Conservation (phyloP, 2,329 filamentous ascomycete genomes). For the Lasiodiplodia sp. region DNA sequence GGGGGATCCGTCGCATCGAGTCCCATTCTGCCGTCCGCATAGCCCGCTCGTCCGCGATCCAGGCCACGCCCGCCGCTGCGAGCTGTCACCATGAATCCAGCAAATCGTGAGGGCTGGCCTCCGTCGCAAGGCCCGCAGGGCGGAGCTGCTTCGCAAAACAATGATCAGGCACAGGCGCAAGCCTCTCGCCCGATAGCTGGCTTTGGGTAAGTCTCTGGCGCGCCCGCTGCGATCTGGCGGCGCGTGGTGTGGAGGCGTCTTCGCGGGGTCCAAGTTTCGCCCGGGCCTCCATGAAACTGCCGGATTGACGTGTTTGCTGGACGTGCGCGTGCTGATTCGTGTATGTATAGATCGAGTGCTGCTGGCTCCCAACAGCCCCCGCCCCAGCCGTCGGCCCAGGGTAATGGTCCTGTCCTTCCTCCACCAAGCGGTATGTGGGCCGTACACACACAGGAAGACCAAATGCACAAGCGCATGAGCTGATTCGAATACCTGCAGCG, state of each 20-base stretch:
- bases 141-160: conserved; percentile 56
- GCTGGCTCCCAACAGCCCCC: conserved; percentile 41
- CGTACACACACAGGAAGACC: background rate
- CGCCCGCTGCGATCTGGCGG: background rate
- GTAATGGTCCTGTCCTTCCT: conserved; percentile 47
- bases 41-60: background rate
- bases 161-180: conserved; percentile 45
- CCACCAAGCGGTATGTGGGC: conserved; percentile 47
- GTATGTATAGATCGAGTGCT: conserved; percentile 40
- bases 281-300: background rate
- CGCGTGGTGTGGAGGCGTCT: conserved; percentile 3
- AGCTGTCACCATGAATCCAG: conserved; percentile 45
- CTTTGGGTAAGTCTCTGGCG: conserved; percentile 41
- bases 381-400: conserved; percentile 47
- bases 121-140: conserved; percentile 55
- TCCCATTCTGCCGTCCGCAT: conserved; percentile 16
- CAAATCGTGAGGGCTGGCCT: conserved; percentile 51
- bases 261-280: background rate
- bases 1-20: background rate
- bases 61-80: conserved; percentile 10
- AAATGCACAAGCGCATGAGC: background rate
- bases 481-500: conserved; percentile 31
- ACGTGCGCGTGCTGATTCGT: conserved; percentile 13
- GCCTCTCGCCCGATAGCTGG: conserved; percentile 43
- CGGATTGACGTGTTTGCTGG: background rate